Percentiles rank a stretch among this genome's conserved stretches.
phyloP scores from a whole-genome alignment of 495 filamentous ascomycete species.

The Neurospora sp. region DNA sequence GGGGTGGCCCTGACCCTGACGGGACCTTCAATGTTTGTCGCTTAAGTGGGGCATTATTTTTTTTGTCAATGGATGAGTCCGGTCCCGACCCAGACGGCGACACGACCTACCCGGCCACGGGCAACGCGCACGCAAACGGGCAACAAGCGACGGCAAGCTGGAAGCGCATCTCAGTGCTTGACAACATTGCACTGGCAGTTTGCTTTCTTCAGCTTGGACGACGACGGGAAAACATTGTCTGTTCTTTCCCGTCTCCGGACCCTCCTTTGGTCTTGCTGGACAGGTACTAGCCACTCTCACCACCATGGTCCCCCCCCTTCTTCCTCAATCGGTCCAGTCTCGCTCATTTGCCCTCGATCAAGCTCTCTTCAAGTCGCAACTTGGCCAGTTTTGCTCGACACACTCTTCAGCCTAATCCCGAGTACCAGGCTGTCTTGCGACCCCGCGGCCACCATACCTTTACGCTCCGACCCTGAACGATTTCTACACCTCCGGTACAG shows the following conservation, averaged over 20 bases:
- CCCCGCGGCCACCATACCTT: background rate
- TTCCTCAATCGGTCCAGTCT: background rate
- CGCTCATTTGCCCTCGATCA: background rate
- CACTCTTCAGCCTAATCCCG: background rate
- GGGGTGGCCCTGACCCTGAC: background rate
- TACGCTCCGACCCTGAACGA: background rate
- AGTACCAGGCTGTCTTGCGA: background rate
- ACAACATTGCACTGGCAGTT: background rate
- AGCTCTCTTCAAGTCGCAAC: background rate
- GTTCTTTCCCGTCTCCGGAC: background rate
- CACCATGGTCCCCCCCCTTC: background rate
- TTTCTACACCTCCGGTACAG: background rate
- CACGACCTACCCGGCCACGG: background rate
- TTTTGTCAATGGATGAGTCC: background rate
- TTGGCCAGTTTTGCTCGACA: background rate
- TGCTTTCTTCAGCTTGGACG: background rate
- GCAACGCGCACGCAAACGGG: background rate
- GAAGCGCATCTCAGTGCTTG: background rate
- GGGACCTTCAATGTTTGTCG: background rate
- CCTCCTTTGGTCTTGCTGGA: background rate
- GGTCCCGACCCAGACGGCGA: background rate
- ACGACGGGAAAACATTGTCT: background rate
- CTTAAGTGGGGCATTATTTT: background rate
- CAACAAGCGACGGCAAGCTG: background rate
- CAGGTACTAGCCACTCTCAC: background rate